phyloP scores from a whole-genome alignment of 2,329 filamentous ascomycete genomes.

The Talaromyces islandicus region DNA sequence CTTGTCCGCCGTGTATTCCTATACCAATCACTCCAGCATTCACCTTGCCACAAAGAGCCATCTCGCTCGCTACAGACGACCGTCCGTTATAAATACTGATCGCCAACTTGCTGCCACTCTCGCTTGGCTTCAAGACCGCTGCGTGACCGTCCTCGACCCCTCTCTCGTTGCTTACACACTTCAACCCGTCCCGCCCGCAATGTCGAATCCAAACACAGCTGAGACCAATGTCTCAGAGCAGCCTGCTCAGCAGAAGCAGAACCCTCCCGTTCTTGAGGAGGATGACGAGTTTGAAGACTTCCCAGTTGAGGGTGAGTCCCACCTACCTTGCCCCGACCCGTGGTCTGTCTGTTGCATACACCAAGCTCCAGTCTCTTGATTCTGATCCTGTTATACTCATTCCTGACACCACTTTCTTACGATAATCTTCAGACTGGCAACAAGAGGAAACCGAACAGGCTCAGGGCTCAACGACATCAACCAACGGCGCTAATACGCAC shows the following conservation, averaged over 20 bases:
- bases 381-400: not conserved
- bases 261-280: constrained; percentile 74
- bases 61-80: not conserved
- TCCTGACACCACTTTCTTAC: constrained; percentile 62
- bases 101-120: not conserved
- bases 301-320: constrained; percentile 73
- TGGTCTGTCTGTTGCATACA: not conserved
- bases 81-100: not conserved
- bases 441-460: constrained; percentile 77
- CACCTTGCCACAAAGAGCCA: not conserved
- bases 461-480: constrained; percentile 35
- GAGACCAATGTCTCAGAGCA: constrained; percentile 37
- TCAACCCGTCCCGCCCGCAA: constrained; percentile 22
- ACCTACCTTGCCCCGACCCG: not conserved
- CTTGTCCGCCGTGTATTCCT: not conserved
- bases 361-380: not conserved
- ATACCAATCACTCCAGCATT: not conserved
- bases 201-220: constrained; percentile 40
- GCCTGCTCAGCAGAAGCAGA: constrained; percentile 51
- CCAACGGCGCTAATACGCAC: constrained; percentile 62
- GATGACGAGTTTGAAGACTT: constrained; percentile 99
- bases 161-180: not conserved
- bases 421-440: constrained; percentile 79
- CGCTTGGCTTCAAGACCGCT: not conserved
- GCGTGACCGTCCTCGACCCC: not conserved